phyloP scores from a whole-genome alignment of 192 early-diverging fungal species.

The Coemansia sp. region DNA sequence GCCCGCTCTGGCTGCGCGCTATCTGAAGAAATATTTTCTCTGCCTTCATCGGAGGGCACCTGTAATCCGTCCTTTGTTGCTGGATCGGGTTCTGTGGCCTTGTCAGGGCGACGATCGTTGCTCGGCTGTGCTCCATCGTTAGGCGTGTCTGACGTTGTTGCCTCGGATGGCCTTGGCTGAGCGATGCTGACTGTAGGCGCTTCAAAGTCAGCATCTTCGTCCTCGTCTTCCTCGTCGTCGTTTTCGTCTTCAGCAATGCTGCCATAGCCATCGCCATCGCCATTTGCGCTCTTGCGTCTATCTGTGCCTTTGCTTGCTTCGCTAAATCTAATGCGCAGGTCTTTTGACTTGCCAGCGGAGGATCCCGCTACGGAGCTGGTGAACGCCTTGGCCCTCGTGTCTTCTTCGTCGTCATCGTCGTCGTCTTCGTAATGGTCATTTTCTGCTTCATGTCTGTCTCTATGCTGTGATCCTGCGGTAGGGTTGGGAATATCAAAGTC shows the following conservation, averaged over 20 bases:
- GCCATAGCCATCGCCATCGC: too few species aligned
- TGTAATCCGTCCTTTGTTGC: not conserved
- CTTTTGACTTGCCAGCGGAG: not conserved
- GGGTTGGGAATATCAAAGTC: not conserved
- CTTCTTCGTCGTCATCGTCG: not conserved
- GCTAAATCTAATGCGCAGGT: not conserved
- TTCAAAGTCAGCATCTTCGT: conserved; percentile 51
- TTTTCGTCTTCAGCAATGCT: not conserved
- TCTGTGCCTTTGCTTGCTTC: not conserved
- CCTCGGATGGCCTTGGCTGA: not conserved
- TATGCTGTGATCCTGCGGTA: not conserved
- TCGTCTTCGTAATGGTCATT: not conserved
- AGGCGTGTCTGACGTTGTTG: not conserved
- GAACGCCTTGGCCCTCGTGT: not conserved
- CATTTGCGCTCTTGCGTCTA: not conserved
- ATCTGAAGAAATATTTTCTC: not conserved
- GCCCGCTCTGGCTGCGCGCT: not conserved
- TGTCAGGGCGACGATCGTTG: not conserved
- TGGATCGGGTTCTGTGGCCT: not conserved
- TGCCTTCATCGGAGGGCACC: not conserved
- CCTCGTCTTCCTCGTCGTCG: conserved; percentile 23
- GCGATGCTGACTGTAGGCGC: conserved; percentile 23
- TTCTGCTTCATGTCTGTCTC: too few species aligned
- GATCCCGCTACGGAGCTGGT: not conserved
- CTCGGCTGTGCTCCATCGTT: not conserved